Percentiles rank a stretch among this genome's conserved stretches.
phyloP scores from a whole-genome alignment of 352 stramenopile genomes.

The Peronospora farinosa region DNA sequence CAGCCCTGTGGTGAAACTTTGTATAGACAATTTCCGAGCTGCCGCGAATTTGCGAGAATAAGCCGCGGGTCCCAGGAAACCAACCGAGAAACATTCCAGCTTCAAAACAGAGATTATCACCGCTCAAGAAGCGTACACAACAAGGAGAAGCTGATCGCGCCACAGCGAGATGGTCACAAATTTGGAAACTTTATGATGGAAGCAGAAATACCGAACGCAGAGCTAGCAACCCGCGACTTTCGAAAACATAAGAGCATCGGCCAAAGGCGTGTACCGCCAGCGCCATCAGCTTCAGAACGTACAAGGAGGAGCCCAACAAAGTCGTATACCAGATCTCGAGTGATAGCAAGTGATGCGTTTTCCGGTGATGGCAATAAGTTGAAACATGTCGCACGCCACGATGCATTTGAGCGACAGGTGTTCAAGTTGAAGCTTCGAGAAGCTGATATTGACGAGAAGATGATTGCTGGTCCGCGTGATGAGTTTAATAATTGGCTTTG shows the following conservation, averaged over 20 bases:
- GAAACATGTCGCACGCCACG: not conserved
- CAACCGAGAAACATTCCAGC: not conserved
- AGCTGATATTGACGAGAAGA: slow-evolving; percentile 14
- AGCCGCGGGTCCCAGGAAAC: not conserved
- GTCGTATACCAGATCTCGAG: slow-evolving; percentile 1
- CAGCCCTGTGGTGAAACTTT: not conserved
- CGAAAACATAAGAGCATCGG: not conserved
- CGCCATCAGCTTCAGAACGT: not conserved
- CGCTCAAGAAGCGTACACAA: not conserved
- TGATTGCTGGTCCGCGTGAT: not conserved
- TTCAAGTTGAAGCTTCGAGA: slow-evolving; percentile 24
- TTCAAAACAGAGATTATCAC: not conserved
- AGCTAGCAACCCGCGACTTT: not conserved
- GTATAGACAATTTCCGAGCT: not conserved
- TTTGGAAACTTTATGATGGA: not conserved
- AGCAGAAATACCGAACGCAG: not conserved
- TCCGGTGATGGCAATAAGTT: not conserved
- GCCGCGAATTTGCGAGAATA: slow-evolving; percentile 1
- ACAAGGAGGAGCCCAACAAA: slow-evolving; percentile 1
- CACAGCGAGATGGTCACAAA: not conserved
- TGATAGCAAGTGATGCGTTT: not conserved
- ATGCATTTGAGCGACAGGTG: slow-evolving; percentile 14
- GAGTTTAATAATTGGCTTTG: slow-evolving; percentile 1
- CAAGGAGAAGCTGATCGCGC: not conserved
- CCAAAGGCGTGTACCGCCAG: not conserved